Percentiles rank a stretch among this genome's conserved stretches.
Conservation (phyloP, 345 rosid genomes). For the Combretum micranthum region DNA sequence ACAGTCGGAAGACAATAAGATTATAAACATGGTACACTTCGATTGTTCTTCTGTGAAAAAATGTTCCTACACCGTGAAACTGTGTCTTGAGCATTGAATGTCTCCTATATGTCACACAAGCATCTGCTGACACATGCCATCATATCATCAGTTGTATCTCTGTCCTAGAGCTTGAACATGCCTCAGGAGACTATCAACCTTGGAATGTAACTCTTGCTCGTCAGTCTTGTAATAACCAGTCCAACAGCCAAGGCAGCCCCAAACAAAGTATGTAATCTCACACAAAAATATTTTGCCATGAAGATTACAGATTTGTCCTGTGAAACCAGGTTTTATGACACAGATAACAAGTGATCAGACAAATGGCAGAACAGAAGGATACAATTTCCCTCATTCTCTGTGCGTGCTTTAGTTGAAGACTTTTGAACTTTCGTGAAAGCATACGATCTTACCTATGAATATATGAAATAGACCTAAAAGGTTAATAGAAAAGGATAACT, state of each 20-base stretch:
- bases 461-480: neutral
- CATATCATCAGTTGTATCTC: too few species aligned
- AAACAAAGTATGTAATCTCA: constrained; percentile 67
- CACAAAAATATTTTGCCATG: constrained; percentile 93
- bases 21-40: too few species aligned
- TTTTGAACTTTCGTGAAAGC: too few species aligned
- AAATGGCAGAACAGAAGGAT: neutral
- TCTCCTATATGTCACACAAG: too few species aligned
- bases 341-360: neutral
- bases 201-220: constrained; percentile 12
- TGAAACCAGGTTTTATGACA: neutral
- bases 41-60: too few species aligned
- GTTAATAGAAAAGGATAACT: neutral
- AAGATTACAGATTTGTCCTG: constrained; percentile 75
- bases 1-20: too few species aligned
- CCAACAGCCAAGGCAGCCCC: constrained; percentile 77
- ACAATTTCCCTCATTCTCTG: neutral
- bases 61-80: too few species aligned
- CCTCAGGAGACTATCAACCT: constrained; percentile 9
- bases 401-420: neutral
- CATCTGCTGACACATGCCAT: too few species aligned
- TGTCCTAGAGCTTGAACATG: too few species aligned
- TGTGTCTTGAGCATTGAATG: too few species aligned
- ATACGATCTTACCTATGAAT: neutral
- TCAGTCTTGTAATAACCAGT: constrained; percentile 38